Evolutionary conservation across 2,329 filamentous ascomycete species (phyloP).

Genomic region (Pseudocercospora macadamiae): DNA sequence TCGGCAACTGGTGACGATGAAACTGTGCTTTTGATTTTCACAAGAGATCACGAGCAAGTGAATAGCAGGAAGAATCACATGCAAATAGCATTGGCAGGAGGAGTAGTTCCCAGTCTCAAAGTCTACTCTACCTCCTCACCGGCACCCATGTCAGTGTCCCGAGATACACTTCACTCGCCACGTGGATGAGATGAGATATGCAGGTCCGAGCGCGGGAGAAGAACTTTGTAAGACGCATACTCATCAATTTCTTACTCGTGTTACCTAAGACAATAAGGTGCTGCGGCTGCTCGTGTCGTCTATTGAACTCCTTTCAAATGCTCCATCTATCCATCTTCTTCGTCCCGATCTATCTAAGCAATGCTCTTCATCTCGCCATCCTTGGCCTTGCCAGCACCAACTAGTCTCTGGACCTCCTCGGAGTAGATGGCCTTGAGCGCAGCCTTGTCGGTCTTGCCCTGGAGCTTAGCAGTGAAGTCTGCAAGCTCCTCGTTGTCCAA

Average conservation of each 20-base stretch:
- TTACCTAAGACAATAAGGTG: background rate
- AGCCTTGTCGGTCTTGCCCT: constrained; percentile 72
- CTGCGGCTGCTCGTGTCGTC: background rate
- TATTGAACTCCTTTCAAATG: background rate
- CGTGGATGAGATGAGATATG: background rate
- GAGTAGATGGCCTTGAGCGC: constrained; percentile 86
- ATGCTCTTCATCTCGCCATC: constrained; percentile 74
- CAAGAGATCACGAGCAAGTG: no score
- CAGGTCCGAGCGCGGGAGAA: background rate
- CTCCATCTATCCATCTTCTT: background rate
- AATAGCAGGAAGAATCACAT: background rate
- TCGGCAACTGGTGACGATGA: background rate
- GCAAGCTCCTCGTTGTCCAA: constrained; percentile 91
- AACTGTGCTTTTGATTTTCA: no score
- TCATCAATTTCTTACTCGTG: background rate
- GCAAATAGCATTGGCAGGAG: no score
- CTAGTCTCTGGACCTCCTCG: constrained; percentile 75
- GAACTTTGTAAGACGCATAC: background rate
- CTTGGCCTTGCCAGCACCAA: constrained; percentile 83
- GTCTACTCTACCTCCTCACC: background rate
- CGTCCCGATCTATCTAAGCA: constrained; percentile 19
- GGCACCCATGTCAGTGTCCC: background rate
- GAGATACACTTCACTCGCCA: constrained; percentile 3
- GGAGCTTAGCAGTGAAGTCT: constrained; percentile 76
- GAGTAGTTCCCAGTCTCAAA: background rate